Base-by-base conservation (phyloP, 2,329 filamentous ascomycete species). In the Coniochaeta sp. region DNA sequence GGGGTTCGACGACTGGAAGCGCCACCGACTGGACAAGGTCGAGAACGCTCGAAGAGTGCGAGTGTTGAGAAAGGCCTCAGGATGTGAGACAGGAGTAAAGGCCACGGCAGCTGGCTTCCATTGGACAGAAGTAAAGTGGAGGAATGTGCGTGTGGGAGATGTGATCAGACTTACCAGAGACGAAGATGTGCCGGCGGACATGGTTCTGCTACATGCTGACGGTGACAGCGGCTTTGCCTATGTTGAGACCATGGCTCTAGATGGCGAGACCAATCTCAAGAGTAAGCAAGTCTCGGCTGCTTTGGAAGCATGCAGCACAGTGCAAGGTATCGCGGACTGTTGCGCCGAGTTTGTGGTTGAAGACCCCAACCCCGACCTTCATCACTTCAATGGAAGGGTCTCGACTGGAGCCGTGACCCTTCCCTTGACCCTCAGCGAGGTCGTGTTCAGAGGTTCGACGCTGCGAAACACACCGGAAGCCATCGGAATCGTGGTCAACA, bases 401-500 rank as follows among this genome's bases (percentile, higher is more conserved):
- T 81, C 80, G 0, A 74, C 89, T 17, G 73, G 79, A 26, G 83
- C 73, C 3, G 81, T 85, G 66, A 85, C 81, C 38, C 76, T 72
- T 3, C 91, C 93, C 0, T 76, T 97, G 65, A 96, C 91, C 0
- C 85, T 90, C 44, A 89, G 85, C 60, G 90, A 96, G 67, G 86
- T 97, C 58, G 79, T 96, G 6, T 96, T 96, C 71, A 88, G 93
- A 56, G 93, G 93, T 44, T 95, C 91, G 67, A 84, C 93, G 4
- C 72, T 97, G 60, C 83, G 93, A 58, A 97, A 97, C 69, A 96
- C 92, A 0, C 79, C 80, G 6, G 79, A 81, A 63, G 88, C 86
- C 5, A 78, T 91, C 55, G 92, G 91, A 1, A 63, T 96, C 68
- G 89, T 96, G 34, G 87, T 96, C 65, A 96, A 97, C 73, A 92